Evolutionary conservation across 345 rosid genomes (phyloP).

Genomic region (Salix suchowensis): DNA sequence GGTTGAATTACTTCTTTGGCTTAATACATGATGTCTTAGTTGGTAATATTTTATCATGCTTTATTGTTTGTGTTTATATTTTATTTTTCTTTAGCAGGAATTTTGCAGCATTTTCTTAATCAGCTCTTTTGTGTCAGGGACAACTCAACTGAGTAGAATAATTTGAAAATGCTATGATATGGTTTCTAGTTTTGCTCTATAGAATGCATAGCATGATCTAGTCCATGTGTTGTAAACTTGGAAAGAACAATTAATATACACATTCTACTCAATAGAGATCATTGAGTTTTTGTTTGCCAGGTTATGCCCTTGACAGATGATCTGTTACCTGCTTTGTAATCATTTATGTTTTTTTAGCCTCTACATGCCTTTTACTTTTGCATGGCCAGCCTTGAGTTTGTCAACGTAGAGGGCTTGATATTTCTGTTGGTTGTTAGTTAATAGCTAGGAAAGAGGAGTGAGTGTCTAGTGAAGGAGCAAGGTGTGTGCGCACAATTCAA

Average conservation of each 20-base stretch:
- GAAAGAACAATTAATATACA: background rate
- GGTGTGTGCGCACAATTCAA: no score
- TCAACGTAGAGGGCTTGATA: background rate
- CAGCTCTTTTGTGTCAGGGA: no score
- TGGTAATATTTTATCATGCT: no score
- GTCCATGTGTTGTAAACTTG: background rate
- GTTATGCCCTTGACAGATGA: background rate
- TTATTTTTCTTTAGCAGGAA: no score
- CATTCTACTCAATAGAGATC: background rate
- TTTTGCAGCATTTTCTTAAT: no score
- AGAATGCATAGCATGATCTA: background rate
- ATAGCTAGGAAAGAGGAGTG: background rate
- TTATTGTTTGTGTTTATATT: no score
- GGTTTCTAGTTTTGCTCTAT: conserved; percentile 2
- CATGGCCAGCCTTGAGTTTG: background rate
- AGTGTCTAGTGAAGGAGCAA: background rate
- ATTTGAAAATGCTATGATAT: background rate
- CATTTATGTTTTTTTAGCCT: background rate
- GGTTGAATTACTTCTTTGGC: no score
- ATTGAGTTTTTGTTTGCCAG: background rate
- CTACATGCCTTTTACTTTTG: background rate
- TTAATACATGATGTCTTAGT: no score
- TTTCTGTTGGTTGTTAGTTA: background rate
- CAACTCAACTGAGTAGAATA: no score
- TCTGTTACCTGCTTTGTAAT: background rate